Evolutionary conservation across 352 stramenopile species (phyloP).

Genomic region (Phytophthora europaea): DNA sequence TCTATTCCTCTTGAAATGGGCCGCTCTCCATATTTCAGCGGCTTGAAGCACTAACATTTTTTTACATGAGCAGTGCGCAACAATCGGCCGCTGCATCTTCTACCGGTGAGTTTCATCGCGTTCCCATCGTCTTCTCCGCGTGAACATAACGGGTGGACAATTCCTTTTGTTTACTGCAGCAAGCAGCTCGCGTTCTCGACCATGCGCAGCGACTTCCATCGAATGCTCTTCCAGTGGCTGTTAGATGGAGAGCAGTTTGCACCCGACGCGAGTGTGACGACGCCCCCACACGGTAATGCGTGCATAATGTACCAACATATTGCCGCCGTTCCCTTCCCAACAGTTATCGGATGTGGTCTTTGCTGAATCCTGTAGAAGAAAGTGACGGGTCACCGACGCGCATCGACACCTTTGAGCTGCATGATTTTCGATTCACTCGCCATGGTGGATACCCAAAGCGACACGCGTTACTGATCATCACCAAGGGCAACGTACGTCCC

Average conservation of each 20-base stretch:
- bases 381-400: conserved; percentile 8
- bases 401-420: conserved; percentile 40
- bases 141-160: neutral
- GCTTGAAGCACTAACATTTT: conserved; percentile 4
- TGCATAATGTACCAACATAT: neutral
- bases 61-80: conserved; percentile 18
- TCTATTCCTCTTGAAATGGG: neutral
- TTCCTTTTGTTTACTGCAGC: conserved; percentile 14
- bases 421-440: conserved; percentile 47
- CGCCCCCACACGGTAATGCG: conserved; percentile 2
- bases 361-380: conserved; percentile 2
- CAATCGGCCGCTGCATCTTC: conserved; percentile 34
- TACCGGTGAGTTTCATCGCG: conserved; percentile 22
- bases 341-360: neutral
- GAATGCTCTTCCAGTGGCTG: conserved; percentile 49
- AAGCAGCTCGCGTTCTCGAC: conserved; percentile 45
- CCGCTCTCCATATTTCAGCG: neutral
- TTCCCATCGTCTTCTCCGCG: neutral
- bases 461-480: conserved; percentile 44
- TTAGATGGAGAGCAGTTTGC: conserved; percentile 20
- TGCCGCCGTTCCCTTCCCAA: neutral
- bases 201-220: conserved; percentile 43
- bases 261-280: conserved; percentile 11
- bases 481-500: conserved; percentile 40
- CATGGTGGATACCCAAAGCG: conserved; percentile 50